Base-by-base conservation (phyloP, 805 yeast species). In the Scheffersomyces amazonensis region DNA sequence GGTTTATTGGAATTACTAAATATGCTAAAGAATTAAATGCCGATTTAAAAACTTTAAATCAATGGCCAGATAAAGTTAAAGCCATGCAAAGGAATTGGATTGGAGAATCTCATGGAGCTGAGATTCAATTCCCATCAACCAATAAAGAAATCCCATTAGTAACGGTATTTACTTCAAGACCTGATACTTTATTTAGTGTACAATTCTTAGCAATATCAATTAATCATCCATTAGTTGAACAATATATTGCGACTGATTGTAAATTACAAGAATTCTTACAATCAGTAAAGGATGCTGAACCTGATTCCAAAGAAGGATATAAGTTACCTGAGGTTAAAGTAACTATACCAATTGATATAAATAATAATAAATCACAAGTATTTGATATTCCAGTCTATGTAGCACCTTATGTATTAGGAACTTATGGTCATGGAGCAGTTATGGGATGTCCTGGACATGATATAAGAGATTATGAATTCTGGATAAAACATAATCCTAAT, bases 381-480 rank as follows among this genome's bases (percentile, higher is more conserved):
- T 63, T 32, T 39, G 54, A 59, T 2, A 41, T 91, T 4, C 97
- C 97, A 0, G 79, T 91, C 0, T 93, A 76, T 64, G 90, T 75
- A 2, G 96, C 98, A 0, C 96, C 96, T 0, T 93, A 90, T 58
- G 98, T 91, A 0, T 56, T 91, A 24, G 80, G 85, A 3, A 65
- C 75, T 3, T 91, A 91, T 54, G 97, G 97, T 1, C 79, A 79
- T 40, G 96, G 96, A 28, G 96, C 96, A 1, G 98, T 91, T 0
- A 91, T 93, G 98, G 99, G 99, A 1, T 87, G 95, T 51, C 99
- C 99, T 2, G 96, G 85, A 0, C 97, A 90, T 58, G 98, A 93
- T 59, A 66, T 69, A 32, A 73, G 98, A 43, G 99, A 93, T 54
- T 78, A 56, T 49, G 86, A 72, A 6, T 91, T 93, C 54, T 91